Evolutionary conservation across 768 basidiomycete genomes (phyloP).

Genomic region (Phaeotremella fagi): DNA sequence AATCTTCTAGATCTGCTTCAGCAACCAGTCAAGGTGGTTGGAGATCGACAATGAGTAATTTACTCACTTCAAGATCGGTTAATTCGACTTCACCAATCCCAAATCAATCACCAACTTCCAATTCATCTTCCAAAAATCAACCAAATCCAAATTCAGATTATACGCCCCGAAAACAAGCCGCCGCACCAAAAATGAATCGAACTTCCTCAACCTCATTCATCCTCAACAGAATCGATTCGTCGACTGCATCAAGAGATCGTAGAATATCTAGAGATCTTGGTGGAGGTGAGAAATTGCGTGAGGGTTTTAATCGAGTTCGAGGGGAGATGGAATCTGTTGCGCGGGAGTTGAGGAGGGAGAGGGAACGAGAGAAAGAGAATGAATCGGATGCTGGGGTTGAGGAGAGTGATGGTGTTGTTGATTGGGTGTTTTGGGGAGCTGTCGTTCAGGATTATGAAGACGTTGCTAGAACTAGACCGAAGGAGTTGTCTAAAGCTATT

Average conservation of each 20-base stretch:
- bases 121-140: not conserved
- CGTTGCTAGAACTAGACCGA: constrained; percentile 73
- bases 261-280: constrained; percentile 35
- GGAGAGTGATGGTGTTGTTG: constrained; percentile 13
- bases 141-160: not conserved
- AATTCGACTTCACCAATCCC: not conserved
- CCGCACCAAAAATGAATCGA: constrained; percentile 9
- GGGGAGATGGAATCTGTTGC: constrained; percentile 43
- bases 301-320: constrained; percentile 42
- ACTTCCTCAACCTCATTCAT: constrained; percentile 23
- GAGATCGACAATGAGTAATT: constrained; percentile 24
- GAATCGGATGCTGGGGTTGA: not conserved
- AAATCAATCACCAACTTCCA: not conserved
- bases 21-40: constrained; percentile 17
- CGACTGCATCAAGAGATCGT: constrained; percentile 31
- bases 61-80: constrained; percentile 11
- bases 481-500: constrained; percentile 79
- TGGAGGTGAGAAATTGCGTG: constrained; percentile 29
- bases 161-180: too few species aligned
- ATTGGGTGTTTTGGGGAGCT: constrained; percentile 73
- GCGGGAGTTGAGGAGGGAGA: constrained; percentile 40
- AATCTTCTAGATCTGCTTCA: constrained; percentile 10
- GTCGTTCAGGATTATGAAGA: constrained; percentile 90
- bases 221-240: constrained; percentile 22
- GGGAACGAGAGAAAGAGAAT: constrained; percentile 9